A percentile compares a stretch with the other conserved stretches of the same genome.
Evolutionary conservation across 164 flowering plant species (phyloP).

Genomic region (Malania oleifera): DNA sequence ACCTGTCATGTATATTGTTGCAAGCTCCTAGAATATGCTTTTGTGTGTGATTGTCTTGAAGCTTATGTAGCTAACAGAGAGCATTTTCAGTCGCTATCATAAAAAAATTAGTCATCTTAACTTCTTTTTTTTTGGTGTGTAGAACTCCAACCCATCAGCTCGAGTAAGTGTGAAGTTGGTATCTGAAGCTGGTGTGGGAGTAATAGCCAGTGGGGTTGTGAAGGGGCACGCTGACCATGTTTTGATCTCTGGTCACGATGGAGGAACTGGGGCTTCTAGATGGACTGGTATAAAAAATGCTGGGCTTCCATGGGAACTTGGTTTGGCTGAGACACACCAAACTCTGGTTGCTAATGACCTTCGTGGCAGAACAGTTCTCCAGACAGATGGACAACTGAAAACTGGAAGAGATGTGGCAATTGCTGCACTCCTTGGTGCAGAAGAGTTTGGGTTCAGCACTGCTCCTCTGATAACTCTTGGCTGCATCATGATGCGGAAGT

Average conservation of each 20-base stretch:
- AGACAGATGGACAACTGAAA: conserved; percentile 96
- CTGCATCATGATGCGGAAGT: conserved; percentile 99
- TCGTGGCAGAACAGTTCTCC: conserved; percentile 87
- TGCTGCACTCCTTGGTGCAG: conserved; percentile 98
- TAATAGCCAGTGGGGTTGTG: conserved; percentile 97
- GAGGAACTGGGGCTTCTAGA: conserved; percentile 99
- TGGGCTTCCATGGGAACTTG: conserved; percentile 99
- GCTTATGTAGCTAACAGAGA: too few relatives aligned
- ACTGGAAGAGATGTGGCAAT: conserved; percentile 98
- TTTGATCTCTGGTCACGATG: conserved; percentile 96
- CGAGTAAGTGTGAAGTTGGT: conserved; percentile 94
- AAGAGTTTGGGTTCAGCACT: conserved; percentile 99
- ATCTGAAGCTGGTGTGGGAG: conserved; percentile 99
- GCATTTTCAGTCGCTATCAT: too few relatives aligned
- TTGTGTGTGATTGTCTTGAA: too few relatives aligned
- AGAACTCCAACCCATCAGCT: conserved; percentile 94
- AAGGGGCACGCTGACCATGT: conserved; percentile 99
- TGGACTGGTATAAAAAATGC: conserved; percentile 99
- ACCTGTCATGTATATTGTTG: background rate
- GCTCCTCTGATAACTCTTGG: conserved; percentile 98
- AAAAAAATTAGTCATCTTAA: background rate
- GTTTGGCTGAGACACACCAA: conserved; percentile 97
- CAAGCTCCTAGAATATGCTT: background rate
- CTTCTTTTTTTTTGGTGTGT: conserved; percentile 5
- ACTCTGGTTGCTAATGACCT: conserved; percentile 97